Conservation (phyloP, 306 rosid species). For the Malus sieversii region DNA sequence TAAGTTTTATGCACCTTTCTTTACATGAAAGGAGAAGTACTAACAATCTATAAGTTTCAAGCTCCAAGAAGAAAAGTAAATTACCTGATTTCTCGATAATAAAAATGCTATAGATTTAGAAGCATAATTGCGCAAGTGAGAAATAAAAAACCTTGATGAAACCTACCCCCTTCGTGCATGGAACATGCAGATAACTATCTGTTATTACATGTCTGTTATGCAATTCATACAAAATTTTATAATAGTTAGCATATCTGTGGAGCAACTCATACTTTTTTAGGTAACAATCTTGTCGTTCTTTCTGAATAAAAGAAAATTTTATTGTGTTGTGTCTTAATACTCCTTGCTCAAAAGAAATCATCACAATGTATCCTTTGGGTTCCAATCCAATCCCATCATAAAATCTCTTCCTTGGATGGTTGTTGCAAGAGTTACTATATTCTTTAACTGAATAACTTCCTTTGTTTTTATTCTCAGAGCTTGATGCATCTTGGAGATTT, state of each 20-base stretch:
- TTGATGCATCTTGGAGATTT: constrained; percentile 49
- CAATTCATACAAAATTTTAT: neutral
- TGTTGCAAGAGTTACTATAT: neutral
- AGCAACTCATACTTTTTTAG: neutral
- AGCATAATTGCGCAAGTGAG: neutral
- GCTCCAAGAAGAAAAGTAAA: too few species aligned
- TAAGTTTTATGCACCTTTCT: neutral
- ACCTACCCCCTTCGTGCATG: neutral
- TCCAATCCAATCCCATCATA: neutral
- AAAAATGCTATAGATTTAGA: too few species aligned
- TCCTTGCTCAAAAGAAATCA: neutral
- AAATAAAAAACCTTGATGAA: neutral
- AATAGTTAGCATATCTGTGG: neutral
- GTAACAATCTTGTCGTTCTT: neutral
- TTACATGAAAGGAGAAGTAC: neutral
- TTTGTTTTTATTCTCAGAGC: constrained; percentile 38
- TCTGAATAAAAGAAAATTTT: neutral
- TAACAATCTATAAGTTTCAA: neutral
- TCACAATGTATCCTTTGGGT: neutral
- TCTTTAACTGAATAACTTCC: constrained; percentile 4
- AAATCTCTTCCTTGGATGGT: neutral
- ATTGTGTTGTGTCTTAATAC: neutral
- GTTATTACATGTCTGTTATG: neutral
- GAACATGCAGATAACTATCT: neutral
- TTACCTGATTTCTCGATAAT: neutral